phyloP scores from a whole-genome alignment of 257 asterid genomes.

The Forsythia suspensa region DNA sequence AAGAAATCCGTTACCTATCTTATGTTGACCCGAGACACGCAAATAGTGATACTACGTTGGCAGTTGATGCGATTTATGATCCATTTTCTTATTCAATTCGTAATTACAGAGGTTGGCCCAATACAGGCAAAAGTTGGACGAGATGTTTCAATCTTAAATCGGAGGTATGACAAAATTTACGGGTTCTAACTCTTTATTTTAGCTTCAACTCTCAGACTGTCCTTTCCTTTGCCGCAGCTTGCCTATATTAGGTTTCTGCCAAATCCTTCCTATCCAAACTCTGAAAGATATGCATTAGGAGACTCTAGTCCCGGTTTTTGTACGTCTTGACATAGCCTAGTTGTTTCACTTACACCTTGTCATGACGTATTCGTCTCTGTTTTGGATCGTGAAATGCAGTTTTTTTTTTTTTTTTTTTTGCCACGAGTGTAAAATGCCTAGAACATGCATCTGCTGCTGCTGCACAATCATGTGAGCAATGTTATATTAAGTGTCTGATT shows the following conservation, averaged over 20 bases:
- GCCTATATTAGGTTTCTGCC: conserved; percentile 11
- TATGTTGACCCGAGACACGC: background rate
- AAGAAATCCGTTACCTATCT: background rate
- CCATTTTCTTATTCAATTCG: conserved; percentile 7
- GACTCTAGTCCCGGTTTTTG: background rate
- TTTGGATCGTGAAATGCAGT: too few species aligned
- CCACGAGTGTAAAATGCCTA: too few species aligned
- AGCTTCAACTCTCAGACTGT: background rate
- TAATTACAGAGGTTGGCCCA: conserved; percentile 76
- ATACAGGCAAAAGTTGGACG: conserved; percentile 88
- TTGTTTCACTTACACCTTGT: conserved; percentile 10
- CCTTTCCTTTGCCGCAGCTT: background rate
- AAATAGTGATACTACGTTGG: background rate
- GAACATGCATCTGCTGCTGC: too few species aligned
- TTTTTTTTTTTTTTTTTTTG: too few species aligned
- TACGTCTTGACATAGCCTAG: background rate
- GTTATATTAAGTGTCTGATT: too few species aligned
- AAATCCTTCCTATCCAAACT: background rate
- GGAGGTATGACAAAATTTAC: conserved; percentile 10
- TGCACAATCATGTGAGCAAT: too few species aligned
- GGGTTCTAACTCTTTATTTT: background rate
- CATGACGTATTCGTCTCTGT: background rate
- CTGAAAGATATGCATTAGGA: conserved; percentile 2
- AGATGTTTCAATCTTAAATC: conserved; percentile 42
- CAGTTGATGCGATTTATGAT: conserved; percentile 3